Evolutionary conservation across 2,329 filamentous ascomycete genomes (phyloP).

Genomic region (Ophiostoma montium): DNA sequence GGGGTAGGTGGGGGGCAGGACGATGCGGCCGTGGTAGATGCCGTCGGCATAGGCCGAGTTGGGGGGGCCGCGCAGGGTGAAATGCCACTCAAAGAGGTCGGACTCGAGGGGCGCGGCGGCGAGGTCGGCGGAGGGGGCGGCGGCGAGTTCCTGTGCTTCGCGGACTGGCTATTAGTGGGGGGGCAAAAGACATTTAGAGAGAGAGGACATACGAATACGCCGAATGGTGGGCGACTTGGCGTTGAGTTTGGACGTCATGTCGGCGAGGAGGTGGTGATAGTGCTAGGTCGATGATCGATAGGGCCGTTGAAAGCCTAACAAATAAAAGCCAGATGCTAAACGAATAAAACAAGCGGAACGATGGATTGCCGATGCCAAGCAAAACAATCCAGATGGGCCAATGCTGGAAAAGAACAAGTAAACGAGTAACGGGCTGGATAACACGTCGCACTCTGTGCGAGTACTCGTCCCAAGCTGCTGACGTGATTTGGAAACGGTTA

Average conservation of each 20-base stretch:
- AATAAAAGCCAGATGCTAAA: no score
- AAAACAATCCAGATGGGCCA: no score
- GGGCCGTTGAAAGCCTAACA: no score
- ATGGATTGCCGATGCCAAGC: no score
- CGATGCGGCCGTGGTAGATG: constrained; percentile 90
- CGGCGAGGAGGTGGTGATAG: no score
- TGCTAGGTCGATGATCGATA: no score
- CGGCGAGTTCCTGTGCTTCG: constrained; percentile 78
- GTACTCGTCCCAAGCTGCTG: no score
- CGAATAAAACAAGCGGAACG: no score
- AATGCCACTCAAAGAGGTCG: constrained; percentile 98
- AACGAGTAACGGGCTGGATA: no score
- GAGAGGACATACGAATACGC: constrained; percentile 49
- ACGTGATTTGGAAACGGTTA: no score
- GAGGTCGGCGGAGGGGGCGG: constrained; percentile 70
- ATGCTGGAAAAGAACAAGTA: no score
- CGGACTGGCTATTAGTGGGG: constrained; percentile 42
- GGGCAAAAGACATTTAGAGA: background rate
- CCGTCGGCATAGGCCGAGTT: constrained; percentile 64
- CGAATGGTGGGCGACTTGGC: constrained; percentile 73
- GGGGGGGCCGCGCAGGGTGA: constrained; percentile 84
- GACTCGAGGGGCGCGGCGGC: constrained; percentile 71
- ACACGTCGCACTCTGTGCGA: no score
- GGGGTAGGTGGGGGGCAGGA: constrained; percentile 79
- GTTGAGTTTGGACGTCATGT: constrained; percentile 25